Base-by-base conservation (phyloP, 75 land plant species). In the Cryptomeria japonica region DNA sequence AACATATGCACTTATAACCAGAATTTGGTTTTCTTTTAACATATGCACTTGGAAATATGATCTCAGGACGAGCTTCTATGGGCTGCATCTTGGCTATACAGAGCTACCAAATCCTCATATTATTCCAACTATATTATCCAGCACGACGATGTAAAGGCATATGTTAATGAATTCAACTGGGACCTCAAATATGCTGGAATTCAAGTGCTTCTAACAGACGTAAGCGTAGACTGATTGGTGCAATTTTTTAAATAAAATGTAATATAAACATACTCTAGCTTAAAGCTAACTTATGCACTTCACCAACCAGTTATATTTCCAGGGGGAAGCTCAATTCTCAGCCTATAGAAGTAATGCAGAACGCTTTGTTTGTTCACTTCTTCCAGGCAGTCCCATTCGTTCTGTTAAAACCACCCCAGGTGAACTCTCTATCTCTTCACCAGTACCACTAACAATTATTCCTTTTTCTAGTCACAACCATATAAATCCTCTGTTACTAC, bases 51-150 rank as follows among this genome's bases (percentile, higher is more conserved):
- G 16, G 16, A 58, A 58, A 44, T 22, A 19, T 22, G 5, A 5
- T 64, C 8, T 15, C 12, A 96, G 98, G 98, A 96, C 88, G 96
- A 96, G 88, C 88, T 96, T 25, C 86, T 95, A 25, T 96, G 98
- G 98, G 98, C 94, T 83, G 96, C 98, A 86, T 49, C 53, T 0
- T 49, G 53, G 53, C 53, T 49, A 0, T 49, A 49, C 14, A 49
- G 8, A 49, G 12, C 53, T 49, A 49, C 53, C 53, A 49, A 49
- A 49, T 49, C 14, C 12, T 0, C 53, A 12, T 49, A 49, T 49
- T 49, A 49, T 49, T 49, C 53, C 14, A 49, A 49, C 1, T 49
- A 49, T 1, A 49, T 49, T 49, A 89, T 89, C 58, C 12, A 49
- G 14, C 53, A 49, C 12, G 53, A 49, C 11, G 53, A 9, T 13